phyloP scores from a whole-genome alignment of 345 rosid genomes.

The Sisymbrium altissimum region DNA sequence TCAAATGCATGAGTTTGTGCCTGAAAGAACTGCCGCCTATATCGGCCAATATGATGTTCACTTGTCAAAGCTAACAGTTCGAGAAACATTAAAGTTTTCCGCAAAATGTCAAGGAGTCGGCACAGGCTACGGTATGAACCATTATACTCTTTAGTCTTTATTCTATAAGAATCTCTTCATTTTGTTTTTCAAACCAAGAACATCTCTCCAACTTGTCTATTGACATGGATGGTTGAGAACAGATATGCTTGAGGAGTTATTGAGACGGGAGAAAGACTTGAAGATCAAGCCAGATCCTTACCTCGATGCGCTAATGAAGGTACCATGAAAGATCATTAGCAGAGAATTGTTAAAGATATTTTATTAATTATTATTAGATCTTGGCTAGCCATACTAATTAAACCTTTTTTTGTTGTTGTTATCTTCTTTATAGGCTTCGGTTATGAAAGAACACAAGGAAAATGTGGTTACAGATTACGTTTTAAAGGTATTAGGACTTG shows the following conservation, averaged over 20 bases:
- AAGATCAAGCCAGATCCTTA: slow-evolving; percentile 80
- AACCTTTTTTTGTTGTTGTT: neutral
- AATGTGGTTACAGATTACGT: slow-evolving; percentile 57
- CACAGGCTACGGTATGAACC: slow-evolving; percentile 45
- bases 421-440: slow-evolving; percentile 43
- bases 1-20: slow-evolving; percentile 52
- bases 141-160: neutral
- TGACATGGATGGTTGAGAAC: neutral
- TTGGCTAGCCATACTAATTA: neutral
- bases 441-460: slow-evolving; percentile 44
- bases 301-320: slow-evolving; percentile 85
- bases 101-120: slow-evolving; percentile 83
- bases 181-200: neutral
- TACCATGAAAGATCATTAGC: slow-evolving; percentile 14
- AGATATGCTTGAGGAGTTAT: slow-evolving; percentile 73
- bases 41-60: slow-evolving; percentile 68
- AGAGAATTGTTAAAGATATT: neutral
- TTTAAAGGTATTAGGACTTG: slow-evolving; percentile 63
- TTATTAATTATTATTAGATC: neutral
- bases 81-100: slow-evolving; percentile 75
- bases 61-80: slow-evolving; percentile 59
- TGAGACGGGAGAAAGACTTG: slow-evolving; percentile 70
- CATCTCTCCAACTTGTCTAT: neutral
- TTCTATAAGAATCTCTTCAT: neutral
- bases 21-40: slow-evolving; percentile 67